Evolutionary conservation across 2,329 filamentous ascomycete genomes (phyloP), one percentile per base, ranked within the genome.

Genomic region (Sarocladium strictum): DNA sequence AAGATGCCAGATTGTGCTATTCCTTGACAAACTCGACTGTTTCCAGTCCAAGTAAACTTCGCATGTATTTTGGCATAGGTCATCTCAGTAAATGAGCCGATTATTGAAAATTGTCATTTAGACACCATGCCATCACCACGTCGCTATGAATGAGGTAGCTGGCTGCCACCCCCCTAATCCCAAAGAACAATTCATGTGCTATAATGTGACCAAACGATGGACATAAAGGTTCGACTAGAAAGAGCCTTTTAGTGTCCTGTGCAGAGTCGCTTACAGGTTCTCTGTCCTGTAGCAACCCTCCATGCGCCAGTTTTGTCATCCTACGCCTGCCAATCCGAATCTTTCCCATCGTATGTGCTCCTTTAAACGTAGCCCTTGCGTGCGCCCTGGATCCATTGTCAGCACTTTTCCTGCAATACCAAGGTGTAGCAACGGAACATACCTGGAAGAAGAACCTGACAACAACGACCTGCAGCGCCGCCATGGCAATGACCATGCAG

Each of bases 401-500:
- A 51, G 12, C 45, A 26, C 37, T 17, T 29, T 14, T 24, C 17
- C 49, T 23, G 23, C 19, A 26, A 29, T 26, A 9, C 3, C 33
- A 17, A 32, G 17, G 21, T n/a, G 21, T 14, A 11, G 26, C n/a
- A 45, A 45, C 2, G 21, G n/a, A 6, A 58, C 63, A 29, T 74
- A 81, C 91, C 79, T 97, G 93, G 83, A 99, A 99, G 77, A 99
- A 99, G 85, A 97, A 97, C 61, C 90, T 79, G 64, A 99, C 94
- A 63, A 99, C 86, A 71, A 97, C 97, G 52, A 99, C 94, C 76
- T 99, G 95, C 68, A 99, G 74, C 47, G 84, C 92, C 43, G 93
- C 94, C 95, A 99, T 99, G 57, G 86, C 88, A 59, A 97, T 78
- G 76, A 99, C 95, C 76, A 99, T 85, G 59, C 83, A 80, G 61